Conservation (phyloP, 1,139 yeast species). For the Geotrichum bryndzae region DNA sequence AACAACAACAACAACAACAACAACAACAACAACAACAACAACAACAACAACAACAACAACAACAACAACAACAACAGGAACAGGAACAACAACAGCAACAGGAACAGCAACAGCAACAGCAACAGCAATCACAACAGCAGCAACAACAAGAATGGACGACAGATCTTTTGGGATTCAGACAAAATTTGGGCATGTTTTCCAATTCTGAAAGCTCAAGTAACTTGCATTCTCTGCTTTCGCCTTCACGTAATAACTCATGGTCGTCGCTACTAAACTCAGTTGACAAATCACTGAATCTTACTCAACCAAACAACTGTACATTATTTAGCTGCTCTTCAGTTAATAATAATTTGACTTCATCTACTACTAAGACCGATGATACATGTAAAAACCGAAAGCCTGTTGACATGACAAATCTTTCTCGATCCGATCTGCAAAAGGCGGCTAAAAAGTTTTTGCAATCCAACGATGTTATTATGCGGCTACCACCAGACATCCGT, state of each 20-base stretch:
- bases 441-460: not conserved
- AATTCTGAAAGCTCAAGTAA: not conserved
- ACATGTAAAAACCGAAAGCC: not conserved
- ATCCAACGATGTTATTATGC: not conserved
- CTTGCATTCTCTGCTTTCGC: not conserved
- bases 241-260: not conserved
- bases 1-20: not conserved
- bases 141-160: not conserved
- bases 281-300: not conserved
- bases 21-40: not conserved
- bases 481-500: not conserved
- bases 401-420: not conserved
- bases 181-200: not conserved
- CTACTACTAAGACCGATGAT: not conserved
- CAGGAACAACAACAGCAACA: not conserved
- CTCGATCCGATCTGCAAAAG: not conserved
- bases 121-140: not conserved
- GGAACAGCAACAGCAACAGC: not conserved
- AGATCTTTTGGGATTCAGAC: not conserved
- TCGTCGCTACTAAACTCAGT: not conserved
- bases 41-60: not conserved
- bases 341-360: not conserved
- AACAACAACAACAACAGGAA: not conserved
- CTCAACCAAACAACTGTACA: not conserved
- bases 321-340: not conserved